Evolutionary conservation across 2,329 filamentous ascomycete species (phyloP).

Genomic region (Paraphoma chrysanthemicola): DNA sequence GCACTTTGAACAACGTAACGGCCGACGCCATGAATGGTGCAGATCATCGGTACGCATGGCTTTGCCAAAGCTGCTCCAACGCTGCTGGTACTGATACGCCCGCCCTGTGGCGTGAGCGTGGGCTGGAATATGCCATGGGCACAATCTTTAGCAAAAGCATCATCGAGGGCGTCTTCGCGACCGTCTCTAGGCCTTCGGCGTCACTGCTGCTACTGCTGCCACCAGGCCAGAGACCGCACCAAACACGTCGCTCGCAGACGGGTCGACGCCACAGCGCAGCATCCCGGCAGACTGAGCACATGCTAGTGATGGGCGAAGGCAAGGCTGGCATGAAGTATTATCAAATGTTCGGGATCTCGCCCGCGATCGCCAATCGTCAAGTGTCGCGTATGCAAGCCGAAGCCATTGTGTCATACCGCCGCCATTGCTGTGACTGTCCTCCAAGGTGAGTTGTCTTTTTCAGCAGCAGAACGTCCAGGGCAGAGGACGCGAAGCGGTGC

Average conservation of each 20-base stretch:
- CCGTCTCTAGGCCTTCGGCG: no score
- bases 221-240: neutral
- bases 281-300: neutral
- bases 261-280: neutral
- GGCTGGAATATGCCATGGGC: slow-evolving; percentile 1
- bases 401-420: neutral
- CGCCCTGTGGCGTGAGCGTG: slow-evolving; percentile 4
- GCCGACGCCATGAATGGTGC: slow-evolving; percentile 7
- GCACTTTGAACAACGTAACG: slow-evolving; percentile 11
- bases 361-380: no score
- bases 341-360: no score
- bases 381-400: no score
- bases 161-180: neutral
- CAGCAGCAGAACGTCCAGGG: no score
- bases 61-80: no score
- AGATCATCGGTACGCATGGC: no score
- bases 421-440: neutral
- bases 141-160: neutral
- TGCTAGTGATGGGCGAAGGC: neutral
- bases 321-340: neutral
- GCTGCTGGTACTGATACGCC: no score
- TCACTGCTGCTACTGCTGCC: neutral
- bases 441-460: no score
- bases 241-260: neutral
- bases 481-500: neutral